Evolutionary conservation across 202 grass and related monocot species (phyloP).

Genomic region (Hordeum pubiflorum): DNA sequence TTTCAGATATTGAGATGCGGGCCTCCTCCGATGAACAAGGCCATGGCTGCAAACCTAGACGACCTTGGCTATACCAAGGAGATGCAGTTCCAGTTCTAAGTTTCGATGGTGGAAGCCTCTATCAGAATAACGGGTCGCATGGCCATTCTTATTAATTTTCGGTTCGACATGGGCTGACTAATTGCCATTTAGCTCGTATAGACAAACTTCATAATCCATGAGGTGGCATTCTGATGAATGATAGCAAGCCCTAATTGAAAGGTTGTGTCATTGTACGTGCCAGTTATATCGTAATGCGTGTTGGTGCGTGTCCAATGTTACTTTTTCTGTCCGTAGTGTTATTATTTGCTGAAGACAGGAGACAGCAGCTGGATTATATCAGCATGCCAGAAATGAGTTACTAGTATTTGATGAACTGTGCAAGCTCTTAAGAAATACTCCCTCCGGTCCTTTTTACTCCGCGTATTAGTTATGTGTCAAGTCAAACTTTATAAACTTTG

Average conservation of each 20-base stretch:
- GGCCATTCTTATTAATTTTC: neutral
- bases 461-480: too few relatives aligned
- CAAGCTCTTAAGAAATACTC: too few relatives aligned
- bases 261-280: neutral
- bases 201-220: neutral
- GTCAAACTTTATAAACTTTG: too few relatives aligned
- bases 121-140: neutral
- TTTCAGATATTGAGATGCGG: slow-evolving; percentile 88
- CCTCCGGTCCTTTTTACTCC: too few relatives aligned
- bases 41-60: slow-evolving; percentile 79
- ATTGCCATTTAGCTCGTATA: neutral
- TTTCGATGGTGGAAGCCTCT: neutral
- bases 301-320: too few relatives aligned
- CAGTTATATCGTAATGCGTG: neutral
- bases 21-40: slow-evolving; percentile 95
- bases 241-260: neutral
- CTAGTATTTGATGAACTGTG: too few relatives aligned
- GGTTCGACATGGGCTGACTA: neutral
- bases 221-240: neutral
- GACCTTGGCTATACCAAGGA: slow-evolving; percentile 80
- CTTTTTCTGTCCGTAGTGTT: too few relatives aligned
- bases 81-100: slow-evolving; percentile 93
- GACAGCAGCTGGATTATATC: too few relatives aligned
- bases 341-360: too few relatives aligned
- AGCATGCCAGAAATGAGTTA: too few relatives aligned